Evolutionary conservation across 345 rosid genomes (phyloP).

Genomic region (Aethionema arabicum): DNA sequence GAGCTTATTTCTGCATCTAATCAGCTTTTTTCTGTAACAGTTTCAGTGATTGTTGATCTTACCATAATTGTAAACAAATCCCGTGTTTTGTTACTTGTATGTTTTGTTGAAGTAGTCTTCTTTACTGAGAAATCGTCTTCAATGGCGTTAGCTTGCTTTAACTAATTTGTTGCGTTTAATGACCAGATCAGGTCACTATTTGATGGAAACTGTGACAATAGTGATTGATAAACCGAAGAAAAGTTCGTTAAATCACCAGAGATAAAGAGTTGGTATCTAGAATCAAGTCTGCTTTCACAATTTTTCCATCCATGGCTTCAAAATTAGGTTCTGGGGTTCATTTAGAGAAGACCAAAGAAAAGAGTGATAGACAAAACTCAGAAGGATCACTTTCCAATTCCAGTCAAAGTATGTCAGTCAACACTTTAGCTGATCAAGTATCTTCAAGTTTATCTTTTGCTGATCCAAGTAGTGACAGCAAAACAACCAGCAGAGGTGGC

Average conservation of each 20-base stretch:
- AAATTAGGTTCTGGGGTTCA: slow-evolving; percentile 38
- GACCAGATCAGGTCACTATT: slow-evolving; percentile 27
- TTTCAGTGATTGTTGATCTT: neutral
- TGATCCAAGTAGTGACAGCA: slow-evolving; percentile 46
- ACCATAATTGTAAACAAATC: too few species aligned
- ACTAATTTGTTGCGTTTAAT: slow-evolving; percentile 1
- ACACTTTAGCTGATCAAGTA: slow-evolving; percentile 50
- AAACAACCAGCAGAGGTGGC: slow-evolving; percentile 45
- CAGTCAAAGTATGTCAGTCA: slow-evolving; percentile 35
- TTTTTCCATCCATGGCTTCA: slow-evolving; percentile 53
- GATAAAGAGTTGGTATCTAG: slow-evolving; percentile 36
- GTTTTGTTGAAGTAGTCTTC: too few species aligned
- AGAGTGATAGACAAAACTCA: slow-evolving; percentile 33
- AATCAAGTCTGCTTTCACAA: slow-evolving; percentile 25
- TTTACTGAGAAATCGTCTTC: neutral
- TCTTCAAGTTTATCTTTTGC: slow-evolving; percentile 50
- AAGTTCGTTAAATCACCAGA: slow-evolving; percentile 21
- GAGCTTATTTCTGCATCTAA: neutral
- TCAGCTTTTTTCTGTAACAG: neutral
- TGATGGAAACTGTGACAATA: slow-evolving; percentile 34
- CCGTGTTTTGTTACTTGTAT: neutral
- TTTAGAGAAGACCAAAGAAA: slow-evolving; percentile 45
- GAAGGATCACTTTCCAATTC: slow-evolving; percentile 44
- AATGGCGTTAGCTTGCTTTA: neutral
- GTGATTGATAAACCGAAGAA: slow-evolving; percentile 23